These are phyloP conservation scores for Dothideomycetes sp. DNA, from an alignment of 2,329 filamentous ascomycete genomes.

Conservation along the genomic window DNA sequence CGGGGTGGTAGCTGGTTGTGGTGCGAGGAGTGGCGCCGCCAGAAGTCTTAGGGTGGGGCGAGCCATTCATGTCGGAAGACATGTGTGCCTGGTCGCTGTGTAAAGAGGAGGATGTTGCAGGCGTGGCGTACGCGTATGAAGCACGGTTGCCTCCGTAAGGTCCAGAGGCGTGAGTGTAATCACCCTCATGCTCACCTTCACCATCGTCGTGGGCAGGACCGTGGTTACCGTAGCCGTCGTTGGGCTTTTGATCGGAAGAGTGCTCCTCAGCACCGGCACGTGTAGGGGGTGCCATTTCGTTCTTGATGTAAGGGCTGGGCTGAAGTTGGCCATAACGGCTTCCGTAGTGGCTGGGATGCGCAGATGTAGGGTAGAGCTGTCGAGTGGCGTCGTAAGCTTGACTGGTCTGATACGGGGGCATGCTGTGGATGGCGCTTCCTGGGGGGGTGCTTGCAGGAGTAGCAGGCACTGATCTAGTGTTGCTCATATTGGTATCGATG, in stretches of 20 bases:
- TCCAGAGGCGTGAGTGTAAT: conserved; percentile 75
- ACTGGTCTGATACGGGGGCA: conserved; percentile 65
- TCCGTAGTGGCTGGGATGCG: conserved; percentile 56
- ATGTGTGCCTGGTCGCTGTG: conserved; percentile 67
- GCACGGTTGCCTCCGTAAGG: conserved; percentile 62
- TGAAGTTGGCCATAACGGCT: conserved; percentile 54
- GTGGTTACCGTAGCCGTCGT: conserved; percentile 48
- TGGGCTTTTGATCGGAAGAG: conserved; percentile 53
- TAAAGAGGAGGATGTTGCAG: conserved; percentile 41
- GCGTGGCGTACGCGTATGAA: conserved; percentile 59
- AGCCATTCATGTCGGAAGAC: conserved; percentile 73
- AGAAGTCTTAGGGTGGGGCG: conserved; percentile 71
- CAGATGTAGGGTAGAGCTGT: conserved; percentile 65
- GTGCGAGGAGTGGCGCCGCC: conserved; percentile 81
- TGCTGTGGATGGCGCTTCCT: conserved; percentile 63
- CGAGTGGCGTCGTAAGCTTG: conserved; percentile 69
- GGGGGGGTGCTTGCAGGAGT: conserved; percentile 81
- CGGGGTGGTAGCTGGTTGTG: conserved; percentile 58
- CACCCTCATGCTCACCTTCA: conserved; percentile 44
- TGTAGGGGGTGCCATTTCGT: conserved; percentile 78
- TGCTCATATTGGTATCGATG: conserved; percentile 71
- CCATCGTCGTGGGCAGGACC: conserved; percentile 19
- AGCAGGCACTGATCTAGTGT: conserved; percentile 75
- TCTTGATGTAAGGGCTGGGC: conserved; percentile 62
- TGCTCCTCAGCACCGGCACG: conserved; percentile 51